Base-by-base conservation (phyloP, 306 rosid species). In the Crataegus laevigata region DNA sequence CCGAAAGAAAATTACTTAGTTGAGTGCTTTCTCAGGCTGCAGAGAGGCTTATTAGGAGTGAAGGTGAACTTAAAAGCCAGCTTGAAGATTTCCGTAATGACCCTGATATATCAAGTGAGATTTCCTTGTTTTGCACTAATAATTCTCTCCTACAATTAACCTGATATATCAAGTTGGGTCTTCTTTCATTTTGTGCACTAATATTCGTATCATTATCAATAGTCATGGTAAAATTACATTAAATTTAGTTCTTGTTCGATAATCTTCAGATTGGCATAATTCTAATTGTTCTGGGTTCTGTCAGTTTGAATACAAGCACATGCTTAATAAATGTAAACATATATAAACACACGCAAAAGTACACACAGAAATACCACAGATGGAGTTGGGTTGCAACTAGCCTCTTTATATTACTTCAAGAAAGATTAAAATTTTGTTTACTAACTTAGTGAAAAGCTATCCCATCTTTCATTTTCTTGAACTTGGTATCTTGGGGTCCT, bases 51-150 rank as follows among this genome's bases (percentile, higher is more conserved):
- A 78, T 89, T 80, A 79, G 72, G 75, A 90, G 97, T 78, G 78
- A 91, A 63, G 96, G 98, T 58, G 84, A 86, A 64, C 96, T 94
- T 69, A 91, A 84, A 82, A 74, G 80, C 59, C 84, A 91, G 83
- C 89, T 91, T 71, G 96, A 94, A 77, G 84, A 77, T 78, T 94
- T 90, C 75, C 77, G 81, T 63, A 90, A 79, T 62, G 93, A 94
- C 74, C 96, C 91, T 76, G 60, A 77, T 78, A 78, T 90, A 86
- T 86, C 97, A 77, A 67, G 98, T 94, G 76, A 91, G 98, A 50
- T 74, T 77, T 74, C 73, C 21, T 14, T 47, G 19, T 47, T 74
- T 3, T 40, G 5, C 25, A 55, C 26, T 22, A 9, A 24, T 57
- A 36, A 17, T 58, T 58, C 3, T 47, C 17, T 47, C 52, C 6